Evolutionary conservation across 768 basidiomycete species (phyloP), one percentile per base, ranked within the genome.

Genomic region (Russula sp.): DNA sequence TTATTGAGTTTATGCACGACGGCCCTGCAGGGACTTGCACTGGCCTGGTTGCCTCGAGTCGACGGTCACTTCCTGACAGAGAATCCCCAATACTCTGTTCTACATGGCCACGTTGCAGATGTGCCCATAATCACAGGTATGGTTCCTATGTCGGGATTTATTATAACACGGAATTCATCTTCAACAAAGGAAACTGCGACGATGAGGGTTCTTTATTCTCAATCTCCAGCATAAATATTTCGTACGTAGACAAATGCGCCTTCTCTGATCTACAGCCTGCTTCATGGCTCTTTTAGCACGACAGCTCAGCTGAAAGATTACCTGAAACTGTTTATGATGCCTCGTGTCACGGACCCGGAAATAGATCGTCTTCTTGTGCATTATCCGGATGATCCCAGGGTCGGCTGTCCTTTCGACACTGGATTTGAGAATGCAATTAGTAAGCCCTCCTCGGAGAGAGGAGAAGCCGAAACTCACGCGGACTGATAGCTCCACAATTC

Each of bases 181-280:
- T 46, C 20, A 32, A 66, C 18, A 2, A 49, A 78, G 82, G 82
- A 20, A 78, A 83, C 65, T 78, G 77, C 64, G 83, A 86, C 56
- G 86, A 87, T 59, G 86, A 87, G 70, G 86, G 84, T 7, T 83
- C 84, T 0, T 51, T 76, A 3, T 77, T 77, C 69, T 64, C 75
- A 0, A 24, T 76, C 8, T 56, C 68, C 2, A 68, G 49, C 0
- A 30, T 57, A 6, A 76, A 76, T 57, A 66, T 77, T 42, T 70
- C 73, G 76, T 77, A 67, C 1, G 72, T 59, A 22, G 34, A 59
- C 57, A 24, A 55, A 3, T 18, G 11, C 30, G 6, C 18, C 54
- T 14, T 22, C 24, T 28, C 32, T 11, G 34, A 9, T 44, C 22
- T 28, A 16, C 11, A 2, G n/a, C n/a, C 38, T 8, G 13, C 20